Conservation (phyloP, 441 rosid genomes). For the Isatis lusitanica region DNA sequence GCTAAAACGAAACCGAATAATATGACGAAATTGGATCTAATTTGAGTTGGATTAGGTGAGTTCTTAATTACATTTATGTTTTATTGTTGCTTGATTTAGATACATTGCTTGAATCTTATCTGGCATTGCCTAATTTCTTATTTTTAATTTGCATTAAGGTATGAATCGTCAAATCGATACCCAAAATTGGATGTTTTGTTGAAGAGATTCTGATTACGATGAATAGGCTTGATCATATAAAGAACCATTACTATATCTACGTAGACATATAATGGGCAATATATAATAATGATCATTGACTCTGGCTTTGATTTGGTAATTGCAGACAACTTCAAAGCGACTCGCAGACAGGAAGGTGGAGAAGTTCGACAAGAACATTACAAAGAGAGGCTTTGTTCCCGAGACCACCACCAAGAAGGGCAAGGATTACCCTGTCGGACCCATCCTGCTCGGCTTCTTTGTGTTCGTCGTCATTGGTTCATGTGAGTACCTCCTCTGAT, state of each 20-base stretch:
- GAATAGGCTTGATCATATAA: background rate
- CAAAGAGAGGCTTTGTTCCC: constrained; percentile 75
- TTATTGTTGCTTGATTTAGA: background rate
- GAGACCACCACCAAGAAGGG: constrained; percentile 78
- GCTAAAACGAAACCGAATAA: background rate
- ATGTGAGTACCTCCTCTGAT: constrained; percentile 53
- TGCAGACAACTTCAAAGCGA: constrained; percentile 82
- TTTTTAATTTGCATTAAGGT: background rate
- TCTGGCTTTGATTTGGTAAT: background rate
- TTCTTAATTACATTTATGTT: background rate
- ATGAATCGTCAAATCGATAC: background rate
- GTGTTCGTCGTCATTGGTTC: constrained; percentile 88
- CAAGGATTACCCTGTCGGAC: constrained; percentile 86
- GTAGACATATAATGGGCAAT: background rate
- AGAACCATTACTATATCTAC: background rate
- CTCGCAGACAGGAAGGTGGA: constrained; percentile 78
- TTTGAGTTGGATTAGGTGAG: background rate
- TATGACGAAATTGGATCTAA: background rate
- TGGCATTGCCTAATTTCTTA: background rate
- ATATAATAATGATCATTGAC: background rate
- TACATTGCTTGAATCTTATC: background rate
- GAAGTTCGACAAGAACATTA: constrained; percentile 80
- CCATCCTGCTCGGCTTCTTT: constrained; percentile 84
- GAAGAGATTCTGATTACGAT: background rate
- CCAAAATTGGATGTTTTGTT: background rate